Conservation (phyloP, 441 rosid genomes). For the Eutrema salsugineum region DNA sequence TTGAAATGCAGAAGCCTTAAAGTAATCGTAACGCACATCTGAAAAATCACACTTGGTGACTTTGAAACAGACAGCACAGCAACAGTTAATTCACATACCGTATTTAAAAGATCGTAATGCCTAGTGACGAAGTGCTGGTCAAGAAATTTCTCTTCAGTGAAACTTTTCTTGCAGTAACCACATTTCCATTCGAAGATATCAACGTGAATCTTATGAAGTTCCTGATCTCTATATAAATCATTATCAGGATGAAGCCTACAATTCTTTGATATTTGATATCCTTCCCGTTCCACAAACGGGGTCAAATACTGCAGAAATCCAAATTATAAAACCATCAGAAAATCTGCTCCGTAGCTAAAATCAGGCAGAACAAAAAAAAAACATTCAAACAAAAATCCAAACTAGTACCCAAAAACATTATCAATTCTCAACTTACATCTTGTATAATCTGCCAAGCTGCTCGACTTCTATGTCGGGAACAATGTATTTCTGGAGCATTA, state of each 20-base stretch:
- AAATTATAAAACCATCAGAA: neutral
- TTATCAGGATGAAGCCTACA: conserved; percentile 88
- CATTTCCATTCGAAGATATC: conserved; percentile 87
- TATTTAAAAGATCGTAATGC: conserved; percentile 76
- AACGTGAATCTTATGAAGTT: conserved; percentile 74
- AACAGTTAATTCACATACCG: conserved; percentile 48
- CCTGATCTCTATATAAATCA: conserved; percentile 90
- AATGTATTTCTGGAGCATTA: conserved; percentile 61
- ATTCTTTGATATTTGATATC: conserved; percentile 47
- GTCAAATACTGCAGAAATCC: conserved; percentile 61
- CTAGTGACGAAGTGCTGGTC: conserved; percentile 83
- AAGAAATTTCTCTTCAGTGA: conserved; percentile 77
- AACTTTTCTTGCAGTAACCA: conserved; percentile 94
- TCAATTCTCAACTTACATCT: conserved; percentile 45
- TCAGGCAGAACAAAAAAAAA: too few relatives aligned
- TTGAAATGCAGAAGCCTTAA: neutral
- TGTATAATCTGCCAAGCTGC: conserved; percentile 79
- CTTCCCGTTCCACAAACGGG: conserved; percentile 85
- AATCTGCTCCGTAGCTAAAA: neutral
- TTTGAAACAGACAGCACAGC: too few relatives aligned
- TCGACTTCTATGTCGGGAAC: conserved; percentile 89
- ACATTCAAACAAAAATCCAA: neutral
- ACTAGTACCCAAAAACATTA: neutral
- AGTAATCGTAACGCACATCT: neutral
- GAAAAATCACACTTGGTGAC: neutral